Percentiles rank a stretch among this genome's conserved stretches.
phyloP scores from a whole-genome alignment of 768 basidiomycete species.

The Leccinum disarticulatum region DNA sequence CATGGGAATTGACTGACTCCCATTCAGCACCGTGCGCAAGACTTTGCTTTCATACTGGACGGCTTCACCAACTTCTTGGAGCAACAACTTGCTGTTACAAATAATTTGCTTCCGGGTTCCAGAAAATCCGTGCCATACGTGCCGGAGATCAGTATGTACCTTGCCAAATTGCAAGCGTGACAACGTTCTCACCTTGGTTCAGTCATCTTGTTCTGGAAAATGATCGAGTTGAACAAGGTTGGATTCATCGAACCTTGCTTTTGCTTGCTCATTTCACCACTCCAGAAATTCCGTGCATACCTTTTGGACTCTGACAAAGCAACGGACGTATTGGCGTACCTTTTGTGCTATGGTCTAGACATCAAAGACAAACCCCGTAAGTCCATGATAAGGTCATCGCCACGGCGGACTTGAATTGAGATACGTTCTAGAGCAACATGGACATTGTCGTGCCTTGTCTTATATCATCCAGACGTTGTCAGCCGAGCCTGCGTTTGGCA shows the following conservation, averaged over 20 bases:
- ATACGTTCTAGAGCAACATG: slow-evolving; percentile 72
- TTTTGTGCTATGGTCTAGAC: slow-evolving; percentile 80
- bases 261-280: slow-evolving; percentile 2
- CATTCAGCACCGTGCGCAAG: slow-evolving; percentile 80
- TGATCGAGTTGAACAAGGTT: slow-evolving; percentile 92
- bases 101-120: slow-evolving; percentile 83
- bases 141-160: slow-evolving; percentile 72
- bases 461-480: slow-evolving; percentile 93
- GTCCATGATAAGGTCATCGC: slow-evolving; percentile 24
- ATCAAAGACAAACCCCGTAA: slow-evolving; percentile 92
- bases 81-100: slow-evolving; percentile 72
- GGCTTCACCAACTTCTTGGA: slow-evolving; percentile 69
- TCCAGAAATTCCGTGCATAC: slow-evolving; percentile 87
- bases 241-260: neutral
- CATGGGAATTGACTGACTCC: slow-evolving; percentile 10
- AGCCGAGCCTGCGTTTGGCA: slow-evolving; percentile 76
- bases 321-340: slow-evolving; percentile 73
- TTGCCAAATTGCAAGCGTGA: neutral
- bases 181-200: slow-evolving; percentile 9
- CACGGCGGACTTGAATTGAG: slow-evolving; percentile 10
- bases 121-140: slow-evolving; percentile 79
- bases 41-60: slow-evolving; percentile 80
- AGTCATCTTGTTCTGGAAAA: slow-evolving; percentile 89
- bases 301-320: slow-evolving; percentile 79
- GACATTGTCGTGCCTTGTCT: slow-evolving; percentile 82